Base-by-base conservation (phyloP, 179 eudicot species). In the Beta lomatogona region DNA sequence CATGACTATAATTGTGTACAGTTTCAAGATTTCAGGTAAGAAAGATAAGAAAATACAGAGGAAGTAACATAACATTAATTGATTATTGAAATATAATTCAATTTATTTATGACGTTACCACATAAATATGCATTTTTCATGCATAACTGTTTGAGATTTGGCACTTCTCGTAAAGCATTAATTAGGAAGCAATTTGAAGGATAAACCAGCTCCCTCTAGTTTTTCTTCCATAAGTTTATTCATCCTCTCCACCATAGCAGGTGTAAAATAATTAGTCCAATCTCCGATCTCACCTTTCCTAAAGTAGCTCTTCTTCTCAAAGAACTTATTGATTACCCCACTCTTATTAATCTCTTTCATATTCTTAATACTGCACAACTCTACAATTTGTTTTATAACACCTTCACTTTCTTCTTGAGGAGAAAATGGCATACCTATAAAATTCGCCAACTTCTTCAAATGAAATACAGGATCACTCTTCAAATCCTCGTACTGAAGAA, bases 381-480 rank as follows among this genome's bases (percentile, higher is more conserved):
- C 67, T 13, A 74, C 16, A 4, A 81, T 81, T 57, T 81, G 58
- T 48, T 75, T 4, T 65, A 81, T 66, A 9, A 73, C 78, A 54
- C 79, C 79, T 36, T 81, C 79, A 5, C 16, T 75, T 66, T 81
- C 83, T 25, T 81, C 83, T 41, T 41, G 16, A 13, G 74, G 7
- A 21, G 74, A 36, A 8, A 81, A 74, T 1, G 83, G 74, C 68
- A 81, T 36, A 15, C 74, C 79, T 18, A 66, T 61, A 75, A 81
- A 81, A 14, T 75, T 48, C 18, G 79, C 83, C 74, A 81, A 4
- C 83, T 60, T 81, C 74, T 65, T 81, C 74, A 81, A 6, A 7
- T 81, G 67, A 3, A 0, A 9, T 41, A 4, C 41, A 13, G 67
- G 73, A 75, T 81, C 79, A 12, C 54, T 67, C 14, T 81, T 75